Evolutionary conservation across 2,329 filamentous ascomycete genomes (phyloP).

Genomic region (Exophiala oligosperma): DNA sequence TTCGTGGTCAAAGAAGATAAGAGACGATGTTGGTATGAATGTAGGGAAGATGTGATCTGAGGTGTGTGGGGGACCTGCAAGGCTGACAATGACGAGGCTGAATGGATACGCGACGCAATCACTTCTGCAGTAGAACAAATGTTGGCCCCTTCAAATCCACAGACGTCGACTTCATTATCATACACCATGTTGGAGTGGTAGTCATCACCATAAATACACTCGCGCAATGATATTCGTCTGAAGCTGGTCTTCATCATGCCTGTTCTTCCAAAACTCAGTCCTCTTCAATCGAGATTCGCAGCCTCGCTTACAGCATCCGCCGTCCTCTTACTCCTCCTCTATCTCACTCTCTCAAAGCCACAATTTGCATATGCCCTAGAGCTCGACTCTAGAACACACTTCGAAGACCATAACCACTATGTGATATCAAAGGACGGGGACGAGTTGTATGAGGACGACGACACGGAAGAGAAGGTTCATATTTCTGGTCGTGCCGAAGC

Average conservation of each 20-base stretch:
- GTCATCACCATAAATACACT: not conserved
- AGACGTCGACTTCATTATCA: too few relatives aligned
- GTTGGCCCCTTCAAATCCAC: not conserved
- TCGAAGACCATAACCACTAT: slow-evolving; percentile 49
- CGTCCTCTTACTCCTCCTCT: slow-evolving; percentile 61
- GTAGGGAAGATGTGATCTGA: not conserved
- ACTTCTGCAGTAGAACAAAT: too few relatives aligned
- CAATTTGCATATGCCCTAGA: slow-evolving; percentile 65
- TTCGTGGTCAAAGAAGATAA: not conserved
- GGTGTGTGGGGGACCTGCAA: not conserved
- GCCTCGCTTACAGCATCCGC: slow-evolving; percentile 64
- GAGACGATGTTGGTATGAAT: not conserved
- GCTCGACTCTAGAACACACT: slow-evolving; percentile 42
- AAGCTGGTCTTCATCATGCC: slow-evolving; percentile 36
- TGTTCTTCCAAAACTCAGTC: slow-evolving; percentile 55
- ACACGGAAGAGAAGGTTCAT: slow-evolving; percentile 38
- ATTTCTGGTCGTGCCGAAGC: slow-evolving; percentile 60
- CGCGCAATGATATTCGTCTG: not conserved
- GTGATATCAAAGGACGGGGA: slow-evolving; percentile 38
- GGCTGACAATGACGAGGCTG: not conserved
- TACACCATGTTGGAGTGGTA: slow-evolving; percentile 2
- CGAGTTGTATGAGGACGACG: slow-evolving; percentile 33
- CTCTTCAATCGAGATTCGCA: slow-evolving; percentile 70
- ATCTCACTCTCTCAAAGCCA: slow-evolving; percentile 60
- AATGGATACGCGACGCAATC: not conserved